phyloP scores from a whole-genome alignment of 2,329 filamentous ascomycete species.

The Trichoderma sp. region DNA sequence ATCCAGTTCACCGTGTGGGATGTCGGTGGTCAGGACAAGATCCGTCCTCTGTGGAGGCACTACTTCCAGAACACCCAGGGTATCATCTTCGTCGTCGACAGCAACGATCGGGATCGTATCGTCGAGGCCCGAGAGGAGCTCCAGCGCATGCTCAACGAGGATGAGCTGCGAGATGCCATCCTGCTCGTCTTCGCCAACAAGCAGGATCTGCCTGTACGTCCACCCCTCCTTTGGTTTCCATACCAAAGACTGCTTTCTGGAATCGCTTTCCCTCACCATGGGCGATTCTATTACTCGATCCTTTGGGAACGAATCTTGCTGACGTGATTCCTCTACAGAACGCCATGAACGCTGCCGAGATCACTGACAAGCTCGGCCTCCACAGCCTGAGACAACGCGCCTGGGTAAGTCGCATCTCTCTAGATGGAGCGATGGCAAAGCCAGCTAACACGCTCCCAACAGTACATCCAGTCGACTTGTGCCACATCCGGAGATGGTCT shows the following conservation, averaged over 20 bases:
- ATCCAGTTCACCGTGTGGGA: constrained; percentile 99
- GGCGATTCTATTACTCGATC: neutral
- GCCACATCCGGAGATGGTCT: constrained; percentile 98
- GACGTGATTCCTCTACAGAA: constrained; percentile 60
- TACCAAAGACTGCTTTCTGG: neutral
- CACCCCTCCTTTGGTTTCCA: constrained; percentile 17
- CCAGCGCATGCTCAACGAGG: constrained; percentile 97
- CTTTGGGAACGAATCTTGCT: constrained; percentile 4
- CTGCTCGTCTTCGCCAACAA: constrained; percentile 99
- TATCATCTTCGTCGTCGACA: constrained; percentile 99
- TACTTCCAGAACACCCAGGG: constrained; percentile 99
- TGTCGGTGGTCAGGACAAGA: constrained; percentile 99
- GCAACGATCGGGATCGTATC: constrained; percentile 97
- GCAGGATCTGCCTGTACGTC: constrained; percentile 93
- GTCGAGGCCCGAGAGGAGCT: constrained; percentile 96
- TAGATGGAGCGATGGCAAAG: neutral
- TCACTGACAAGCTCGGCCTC: constrained; percentile 99
- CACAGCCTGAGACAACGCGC: constrained; percentile 98
- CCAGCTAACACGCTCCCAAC: constrained; percentile 30
- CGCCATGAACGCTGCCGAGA: constrained; percentile 99
- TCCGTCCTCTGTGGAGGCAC: constrained; percentile 97
- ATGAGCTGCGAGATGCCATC: constrained; percentile 96
- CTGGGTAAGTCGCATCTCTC: constrained; percentile 77
- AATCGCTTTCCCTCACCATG: neutral
- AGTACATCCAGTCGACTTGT: constrained; percentile 99